Evolutionary conservation across 1,284 basidiomycete genomes (phyloP), one percentile per base, ranked within the genome.

Genomic region (Tilletia horrida): DNA sequence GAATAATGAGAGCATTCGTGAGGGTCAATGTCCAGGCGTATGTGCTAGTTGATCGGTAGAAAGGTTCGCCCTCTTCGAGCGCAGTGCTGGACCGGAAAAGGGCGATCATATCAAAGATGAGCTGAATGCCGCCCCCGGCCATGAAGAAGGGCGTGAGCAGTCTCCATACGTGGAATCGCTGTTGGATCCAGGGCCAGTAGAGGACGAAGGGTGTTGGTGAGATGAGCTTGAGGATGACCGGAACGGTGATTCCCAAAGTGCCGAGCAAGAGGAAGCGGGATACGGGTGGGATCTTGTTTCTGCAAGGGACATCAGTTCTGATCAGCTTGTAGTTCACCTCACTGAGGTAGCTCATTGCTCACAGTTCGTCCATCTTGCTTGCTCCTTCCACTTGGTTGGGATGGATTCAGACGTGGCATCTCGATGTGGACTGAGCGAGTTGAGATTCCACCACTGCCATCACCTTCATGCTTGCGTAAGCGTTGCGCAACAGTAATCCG

Each of bases 251-350:
- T 0, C 83, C 86, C 1, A 89, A 78, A 2, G 88, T 87, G 1
- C 89, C 88, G 11, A 83, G 84, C 63, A 88, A 85, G 23, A 92
- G 81, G 69, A 88, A 87, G 40, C 91, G 87, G 2, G 92, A 93
- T 23, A 94, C 89, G 57, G 91, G 89, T 0, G 92, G 92, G 2
- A 94, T 91, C 83, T 92, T 91, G 23, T 40, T 52, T 8, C 70
- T 73, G 67, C 29, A n/a, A 45, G 44, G 44, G n/a, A 45, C n/a
- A 45, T 45, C 44, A 45, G 44, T n/a, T 45, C 44, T 45, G n/a
- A n/a, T n/a, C n/a, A n/a, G n/a, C n/a, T 45, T 45, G 44, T 13
- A 13, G 44, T 45, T 13, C 44, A n/a, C 13, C 13, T 45, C 13
- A 13, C 13, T 45, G 13, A 45, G 44, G 13, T 13, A 13, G 44